phyloP scores from a whole-genome alignment of 306 rosid species.

The Malus fusca region DNA sequence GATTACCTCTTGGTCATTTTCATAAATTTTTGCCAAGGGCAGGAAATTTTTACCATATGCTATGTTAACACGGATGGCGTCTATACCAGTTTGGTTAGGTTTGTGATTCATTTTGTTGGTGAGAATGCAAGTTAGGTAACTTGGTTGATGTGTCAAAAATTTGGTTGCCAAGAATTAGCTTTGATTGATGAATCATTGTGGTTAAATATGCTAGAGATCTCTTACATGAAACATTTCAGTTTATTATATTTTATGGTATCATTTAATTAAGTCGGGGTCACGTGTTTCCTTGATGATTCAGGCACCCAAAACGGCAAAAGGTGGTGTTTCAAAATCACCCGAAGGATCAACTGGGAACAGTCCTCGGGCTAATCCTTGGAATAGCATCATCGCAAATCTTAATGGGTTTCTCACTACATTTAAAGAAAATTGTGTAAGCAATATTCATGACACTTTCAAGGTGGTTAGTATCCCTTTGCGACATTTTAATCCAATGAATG shows the following conservation, averaged over 20 bases:
- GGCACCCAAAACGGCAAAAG: constrained; percentile 52
- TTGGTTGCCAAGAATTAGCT: not conserved
- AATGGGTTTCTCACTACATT: constrained; percentile 50
- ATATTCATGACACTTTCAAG: constrained; percentile 15
- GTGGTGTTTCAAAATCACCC: constrained; percentile 26
- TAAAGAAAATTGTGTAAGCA: constrained; percentile 69
- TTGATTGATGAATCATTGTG: not conserved
- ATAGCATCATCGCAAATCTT: constrained; percentile 41
- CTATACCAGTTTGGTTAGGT: not conserved
- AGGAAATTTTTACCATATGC: not conserved
- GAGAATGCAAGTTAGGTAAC: not conserved
- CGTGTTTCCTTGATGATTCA: constrained; percentile 33
- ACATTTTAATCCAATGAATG: constrained; percentile 16
- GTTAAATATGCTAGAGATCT: not conserved
- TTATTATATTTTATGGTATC: not conserved
- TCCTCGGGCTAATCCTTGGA: constrained; percentile 50
- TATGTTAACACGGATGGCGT: not conserved
- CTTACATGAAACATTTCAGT: constrained; percentile 6
- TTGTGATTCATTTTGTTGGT: not conserved
- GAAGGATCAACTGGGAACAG: constrained; percentile 29
- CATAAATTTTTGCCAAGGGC: not conserved
- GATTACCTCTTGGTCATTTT: not conserved
- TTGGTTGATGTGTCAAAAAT: not conserved
- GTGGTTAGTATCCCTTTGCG: constrained; percentile 10
- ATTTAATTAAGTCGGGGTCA: constrained; percentile 10